Conservation (phyloP, 2,329 filamentous ascomycete species). For the Ustilaginoidea virens region DNA sequence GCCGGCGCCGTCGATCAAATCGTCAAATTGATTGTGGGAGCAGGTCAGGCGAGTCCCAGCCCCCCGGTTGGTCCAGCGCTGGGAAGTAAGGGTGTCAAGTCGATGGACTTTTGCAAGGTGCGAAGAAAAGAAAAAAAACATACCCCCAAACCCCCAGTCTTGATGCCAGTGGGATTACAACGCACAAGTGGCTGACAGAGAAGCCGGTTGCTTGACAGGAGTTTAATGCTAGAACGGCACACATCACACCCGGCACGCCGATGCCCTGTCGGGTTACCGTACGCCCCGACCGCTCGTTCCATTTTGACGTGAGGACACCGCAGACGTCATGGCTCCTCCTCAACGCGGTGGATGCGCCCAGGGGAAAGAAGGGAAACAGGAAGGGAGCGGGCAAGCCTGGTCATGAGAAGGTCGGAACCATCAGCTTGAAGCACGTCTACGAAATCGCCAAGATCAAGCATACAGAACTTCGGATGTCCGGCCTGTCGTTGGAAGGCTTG, state of each 20-base stretch:
- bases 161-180: too few species aligned
- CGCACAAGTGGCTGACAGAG: constrained; percentile 8
- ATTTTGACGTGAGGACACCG: constrained; percentile 85
- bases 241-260: constrained; percentile 69
- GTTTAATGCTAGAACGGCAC: constrained; percentile 87
- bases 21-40: constrained; percentile 94
- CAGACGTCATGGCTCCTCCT: constrained; percentile 86
- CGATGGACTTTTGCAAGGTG: constrained; percentile 99
- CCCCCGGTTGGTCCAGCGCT: constrained; percentile 92
- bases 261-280: constrained; percentile 85
- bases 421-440: constrained; percentile 90
- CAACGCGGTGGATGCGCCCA: constrained; percentile 61
- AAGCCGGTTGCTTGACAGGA: constrained; percentile 41
- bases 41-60: constrained; percentile 85
- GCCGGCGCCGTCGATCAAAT: constrained; percentile 46
- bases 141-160: neutral
- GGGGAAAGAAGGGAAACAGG: constrained; percentile 59
- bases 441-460: constrained; percentile 98
- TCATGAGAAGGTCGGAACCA: constrained; percentile 62
- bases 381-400: constrained; percentile 64
- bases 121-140: neutral
- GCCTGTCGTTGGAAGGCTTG: constrained; percentile 52
- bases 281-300: constrained; percentile 82
- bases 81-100: constrained; percentile 95
- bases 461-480: constrained; percentile 57